Conservation (phyloP, 768 basidiomycete genomes). For the Guyanaporus albipodus region DNA sequence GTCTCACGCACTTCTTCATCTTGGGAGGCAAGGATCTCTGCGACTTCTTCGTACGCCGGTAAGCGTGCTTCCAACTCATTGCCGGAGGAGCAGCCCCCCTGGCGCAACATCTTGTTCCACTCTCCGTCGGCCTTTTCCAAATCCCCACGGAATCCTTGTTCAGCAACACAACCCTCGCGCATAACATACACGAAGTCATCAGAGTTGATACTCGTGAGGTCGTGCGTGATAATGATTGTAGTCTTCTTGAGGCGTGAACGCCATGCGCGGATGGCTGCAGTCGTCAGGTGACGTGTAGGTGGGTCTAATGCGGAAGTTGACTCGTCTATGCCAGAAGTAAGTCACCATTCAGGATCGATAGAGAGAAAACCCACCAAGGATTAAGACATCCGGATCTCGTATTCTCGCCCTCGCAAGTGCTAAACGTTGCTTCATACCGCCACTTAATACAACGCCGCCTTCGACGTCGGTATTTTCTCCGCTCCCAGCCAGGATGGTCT, state of each 20-base stretch:
- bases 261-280: slow-evolving; percentile 67
- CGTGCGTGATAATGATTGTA: slow-evolving; percentile 73
- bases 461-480: slow-evolving; percentile 39
- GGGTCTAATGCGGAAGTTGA: slow-evolving; percentile 83
- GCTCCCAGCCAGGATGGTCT: slow-evolving; percentile 54
- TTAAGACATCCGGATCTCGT: slow-evolving; percentile 81
- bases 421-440: slow-evolving; percentile 89
- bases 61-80: slow-evolving; percentile 30
- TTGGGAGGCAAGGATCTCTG: slow-evolving; percentile 46
- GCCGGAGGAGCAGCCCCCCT: slow-evolving; percentile 54
- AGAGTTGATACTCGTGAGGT: slow-evolving; percentile 73
- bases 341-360: neutral
- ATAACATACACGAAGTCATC: slow-evolving; percentile 93
- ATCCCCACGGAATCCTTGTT: slow-evolving; percentile 84
- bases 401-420: slow-evolving; percentile 85
- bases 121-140: slow-evolving; percentile 62
- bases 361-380: slow-evolving; percentile 66
- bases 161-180: slow-evolving; percentile 71
- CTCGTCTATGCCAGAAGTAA: slow-evolving; percentile 49
- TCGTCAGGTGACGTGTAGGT: slow-evolving; percentile 81
- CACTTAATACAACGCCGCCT: slow-evolving; percentile 75
- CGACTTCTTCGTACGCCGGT: slow-evolving; percentile 37
- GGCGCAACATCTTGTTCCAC: slow-evolving; percentile 65
- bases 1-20: slow-evolving; percentile 34
- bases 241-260: slow-evolving; percentile 56